Base-by-base conservation (phyloP, 2,329 filamentous ascomycete genomes). In the Cercospora canescens region DNA sequence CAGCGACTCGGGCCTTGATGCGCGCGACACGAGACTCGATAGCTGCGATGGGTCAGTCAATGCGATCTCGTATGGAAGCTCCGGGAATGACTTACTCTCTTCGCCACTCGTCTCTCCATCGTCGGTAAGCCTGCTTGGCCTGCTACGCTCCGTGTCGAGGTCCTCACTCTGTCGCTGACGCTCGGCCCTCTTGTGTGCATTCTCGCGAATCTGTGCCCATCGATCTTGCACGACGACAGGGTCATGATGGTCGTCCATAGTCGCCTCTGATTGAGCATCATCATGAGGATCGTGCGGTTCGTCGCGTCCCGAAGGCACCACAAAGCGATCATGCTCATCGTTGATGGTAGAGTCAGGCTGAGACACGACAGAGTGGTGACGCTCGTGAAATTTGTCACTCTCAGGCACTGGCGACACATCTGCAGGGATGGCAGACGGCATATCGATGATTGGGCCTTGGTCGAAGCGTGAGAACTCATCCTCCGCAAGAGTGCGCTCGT, bases 11-110 rank as follows among this genome's bases (percentile, higher is more conserved):
- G 67, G 95, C 95, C 82, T 97, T 98, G 86, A 99, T 99, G 69
- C 95, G 91, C 57, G 95, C 95, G 66, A 98, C 95, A 71, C 95
- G 92, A 57, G 93, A 94, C 80, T 99, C 95, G 75, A 98, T 98
- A 37, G 94, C 93, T 96, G 72, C n/a, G 62, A 55, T 57, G 45
- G 69, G 54, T 67, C 67, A 68, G 70, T 52, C 70, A 21, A 16
- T 45, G 11, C 48, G 6, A 28, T 35, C 1, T 12, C 28, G 28
- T 14, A 26, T 8, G 48, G 24, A 37, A 41, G 16, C 14, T 30
- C 11, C 11, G 48, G 14, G 24, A 11, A 16, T 3, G 37, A 89
- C 91, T 86, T 84, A 93, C 91, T 95, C 84, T 97, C 94, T 85
- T 98, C 94, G 63, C 92, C 93, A 76, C 91, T 96, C n/a, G 92